Evolutionary conservation across 2,329 filamentous ascomycete species (phyloP).

Genomic region (Alternaria angustiovoidea): DNA sequence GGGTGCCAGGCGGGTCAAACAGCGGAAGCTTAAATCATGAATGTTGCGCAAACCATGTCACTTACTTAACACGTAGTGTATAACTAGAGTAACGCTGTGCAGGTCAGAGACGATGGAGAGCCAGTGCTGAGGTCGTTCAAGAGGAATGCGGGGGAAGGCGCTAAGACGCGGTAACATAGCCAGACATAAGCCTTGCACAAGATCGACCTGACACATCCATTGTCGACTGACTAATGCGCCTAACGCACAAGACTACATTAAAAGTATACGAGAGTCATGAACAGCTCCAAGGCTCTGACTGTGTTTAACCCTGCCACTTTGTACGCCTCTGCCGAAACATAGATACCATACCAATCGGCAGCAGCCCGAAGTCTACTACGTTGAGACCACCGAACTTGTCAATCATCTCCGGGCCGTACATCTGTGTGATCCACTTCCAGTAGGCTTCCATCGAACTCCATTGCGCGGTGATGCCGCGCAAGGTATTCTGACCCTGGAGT

Average conservation of each 20-base stretch:
- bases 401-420: constrained; percentile 49
- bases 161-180: not conserved
- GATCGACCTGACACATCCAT: not conserved
- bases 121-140: not conserved
- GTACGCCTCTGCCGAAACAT: constrained; percentile 44
- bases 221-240: not conserved
- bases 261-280: not conserved
- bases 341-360: constrained; percentile 50
- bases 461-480: constrained; percentile 31
- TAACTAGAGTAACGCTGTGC: not conserved
- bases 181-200: not conserved
- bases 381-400: constrained; percentile 45
- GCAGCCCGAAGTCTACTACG: constrained; percentile 43
- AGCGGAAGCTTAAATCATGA: not conserved
- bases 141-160: constrained; percentile 8
- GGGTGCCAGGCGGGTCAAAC: not conserved
- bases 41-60: not conserved
- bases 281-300: not conserved
- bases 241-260: not conserved
- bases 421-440: constrained; percentile 49
- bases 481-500: constrained; percentile 28
- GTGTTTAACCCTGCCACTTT: constrained; percentile 41
- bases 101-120: not conserved
- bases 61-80: not conserved
- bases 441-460: constrained; percentile 45